phyloP scores from a whole-genome alignment of 192 early-diverging fungal species.

The Coemansia sp. region DNA sequence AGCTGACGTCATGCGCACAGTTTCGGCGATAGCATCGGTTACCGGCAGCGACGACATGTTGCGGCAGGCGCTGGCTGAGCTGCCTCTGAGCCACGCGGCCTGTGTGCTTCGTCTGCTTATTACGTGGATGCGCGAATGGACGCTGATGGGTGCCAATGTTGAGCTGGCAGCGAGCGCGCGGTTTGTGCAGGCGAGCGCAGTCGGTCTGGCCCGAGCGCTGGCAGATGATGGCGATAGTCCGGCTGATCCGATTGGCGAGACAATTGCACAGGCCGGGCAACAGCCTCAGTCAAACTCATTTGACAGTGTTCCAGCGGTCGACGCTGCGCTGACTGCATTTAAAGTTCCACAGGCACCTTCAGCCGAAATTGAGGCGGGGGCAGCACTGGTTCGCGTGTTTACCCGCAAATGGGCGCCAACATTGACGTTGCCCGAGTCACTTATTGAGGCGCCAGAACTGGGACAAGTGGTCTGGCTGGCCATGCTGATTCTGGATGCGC shows the following conservation, averaged over 20 bases:
- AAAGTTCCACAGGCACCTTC: constrained; percentile 11
- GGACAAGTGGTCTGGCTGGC: constrained; percentile 35
- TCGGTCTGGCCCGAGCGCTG: not conserved
- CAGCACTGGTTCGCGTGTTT: constrained; percentile 28
- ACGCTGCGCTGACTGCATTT: constrained; percentile 36
- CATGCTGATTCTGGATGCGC: constrained; percentile 40
- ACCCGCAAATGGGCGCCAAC: constrained; percentile 47
- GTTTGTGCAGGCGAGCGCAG: constrained; percentile 13
- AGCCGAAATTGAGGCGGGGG: not conserved
- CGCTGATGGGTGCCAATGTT: constrained; percentile 35
- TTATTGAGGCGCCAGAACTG: constrained; percentile 36
- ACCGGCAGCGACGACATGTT: constrained; percentile 33
- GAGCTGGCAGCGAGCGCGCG: constrained; percentile 47
- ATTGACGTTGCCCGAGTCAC: constrained; percentile 25
- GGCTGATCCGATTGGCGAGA: constrained; percentile 8
- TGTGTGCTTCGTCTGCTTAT: constrained; percentile 45
- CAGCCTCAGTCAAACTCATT: not conserved
- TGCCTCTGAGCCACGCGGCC: constrained; percentile 34
- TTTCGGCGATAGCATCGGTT: constrained; percentile 28
- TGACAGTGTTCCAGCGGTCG: constrained; percentile 32
- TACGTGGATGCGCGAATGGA: constrained; percentile 41
- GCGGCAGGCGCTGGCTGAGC: constrained; percentile 37
- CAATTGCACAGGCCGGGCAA: constrained; percentile 14
- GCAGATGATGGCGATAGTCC: not conserved
- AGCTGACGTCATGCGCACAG: constrained; percentile 28